Base-by-base conservation (phyloP, 768 basidiomycete genomes). In the Naematelia encephala region DNA sequence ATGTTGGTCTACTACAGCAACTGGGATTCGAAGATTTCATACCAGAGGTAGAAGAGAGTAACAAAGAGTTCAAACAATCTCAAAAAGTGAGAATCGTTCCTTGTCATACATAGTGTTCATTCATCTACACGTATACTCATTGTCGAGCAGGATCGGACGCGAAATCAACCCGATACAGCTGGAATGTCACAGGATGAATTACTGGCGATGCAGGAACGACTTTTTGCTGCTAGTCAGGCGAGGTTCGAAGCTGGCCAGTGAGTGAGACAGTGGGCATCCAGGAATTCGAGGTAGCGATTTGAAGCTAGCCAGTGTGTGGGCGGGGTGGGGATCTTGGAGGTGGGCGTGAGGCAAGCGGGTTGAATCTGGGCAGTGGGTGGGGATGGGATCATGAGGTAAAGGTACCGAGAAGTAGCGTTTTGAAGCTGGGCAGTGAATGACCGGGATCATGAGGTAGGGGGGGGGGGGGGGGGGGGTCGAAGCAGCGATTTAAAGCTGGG, bases 31-130 rank as follows among this genome's bases (percentile, higher is more conserved):
- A 96, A 64, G 83, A 85, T 29, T 96, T 94, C 76, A 88, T 89
- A 14, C 78, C 85, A 3, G 92, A 97, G 71, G 90, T 96, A 0
- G 87, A 93, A 73, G 90, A 89, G 69, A 91, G 94, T 5, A 80
- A 96, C 64, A 90, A 92, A 77, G 94, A 96, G 67, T 92, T 96
- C 79, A 98, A 97, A 72, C 90, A 94, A 71, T 88, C 91, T 64
- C 87, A 88, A 77, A 97, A 94, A 84, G 94, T 89, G 57, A 44
- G 82, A n/a, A n/a, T n/a, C n/a, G n/a, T n/a, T 69, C 28, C 26
- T 27, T 22, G 49, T 53, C 25, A 42, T 28, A 43, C 34, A 39
- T 16, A 8, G 34, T n/a, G n/a, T n/a, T 51, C 42, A 10, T 25
- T 28, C 46, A 51, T 45, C 48, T 46, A 29, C n/a, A n/a, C n/a